phyloP scores from a whole-genome alignment of 2,329 filamentous ascomycete genomes.

The Aciculosporium take region DNA sequence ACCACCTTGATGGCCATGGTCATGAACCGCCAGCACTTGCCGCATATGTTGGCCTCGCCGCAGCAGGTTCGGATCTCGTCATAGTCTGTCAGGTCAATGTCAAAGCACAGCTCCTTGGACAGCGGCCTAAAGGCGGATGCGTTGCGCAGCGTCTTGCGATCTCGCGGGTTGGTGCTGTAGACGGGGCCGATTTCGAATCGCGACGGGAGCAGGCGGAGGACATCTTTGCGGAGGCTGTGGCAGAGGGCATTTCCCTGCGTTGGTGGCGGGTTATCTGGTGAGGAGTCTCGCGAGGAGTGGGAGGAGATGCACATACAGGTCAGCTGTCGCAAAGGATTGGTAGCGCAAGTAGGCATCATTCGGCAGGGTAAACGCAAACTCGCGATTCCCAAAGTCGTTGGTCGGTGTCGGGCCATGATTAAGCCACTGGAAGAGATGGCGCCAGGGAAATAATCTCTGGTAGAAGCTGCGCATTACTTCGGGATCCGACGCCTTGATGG shows the following conservation, averaged over 20 bases:
- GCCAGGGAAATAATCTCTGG: constrained; percentile 87
- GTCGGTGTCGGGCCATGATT: constrained; percentile 82
- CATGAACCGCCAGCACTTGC: constrained; percentile 91
- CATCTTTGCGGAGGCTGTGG: constrained; percentile 69
- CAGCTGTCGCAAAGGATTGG: constrained; percentile 48
- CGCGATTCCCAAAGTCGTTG: constrained; percentile 79
- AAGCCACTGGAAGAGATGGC: constrained; percentile 91
- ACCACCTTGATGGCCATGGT: constrained; percentile 96
- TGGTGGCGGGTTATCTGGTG: not conserved
- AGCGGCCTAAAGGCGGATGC: constrained; percentile 71
- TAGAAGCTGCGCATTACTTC: constrained; percentile 90
- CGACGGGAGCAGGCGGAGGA: constrained; percentile 72
- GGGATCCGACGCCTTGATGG: constrained; percentile 49
- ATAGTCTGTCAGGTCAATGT: constrained; percentile 99
- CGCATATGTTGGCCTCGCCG: constrained; percentile 81
- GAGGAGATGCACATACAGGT: constrained; percentile 32
- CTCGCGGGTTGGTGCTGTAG: constrained; percentile 84
- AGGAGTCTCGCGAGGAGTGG: too few species aligned
- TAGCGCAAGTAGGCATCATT: constrained; percentile 90
- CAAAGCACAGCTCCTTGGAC: constrained; percentile 90
- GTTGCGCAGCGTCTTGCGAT: constrained; percentile 77
- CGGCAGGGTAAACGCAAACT: constrained; percentile 90
- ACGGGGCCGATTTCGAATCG: constrained; percentile 98
- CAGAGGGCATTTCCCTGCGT: constrained; percentile 5
- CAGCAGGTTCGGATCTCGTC: constrained; percentile 95